Percentiles rank a stretch among this genome's conserved stretches.
Conservation (phyloP, 768 basidiomycete species). For the Pisolithus orientalis region DNA sequence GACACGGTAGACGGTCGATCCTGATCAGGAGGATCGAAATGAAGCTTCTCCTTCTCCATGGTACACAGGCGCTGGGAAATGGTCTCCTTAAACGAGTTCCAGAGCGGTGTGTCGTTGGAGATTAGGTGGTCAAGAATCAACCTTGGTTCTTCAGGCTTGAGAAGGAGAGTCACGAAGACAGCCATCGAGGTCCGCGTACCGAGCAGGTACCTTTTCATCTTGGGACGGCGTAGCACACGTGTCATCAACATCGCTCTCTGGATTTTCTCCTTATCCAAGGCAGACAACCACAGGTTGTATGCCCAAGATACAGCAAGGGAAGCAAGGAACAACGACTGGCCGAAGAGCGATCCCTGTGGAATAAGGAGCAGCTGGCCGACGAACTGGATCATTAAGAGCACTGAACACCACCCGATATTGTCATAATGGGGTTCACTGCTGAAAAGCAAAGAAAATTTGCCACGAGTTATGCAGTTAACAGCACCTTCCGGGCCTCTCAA, state of each 20-base stretch:
- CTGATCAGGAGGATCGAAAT: slow-evolving; percentile 10
- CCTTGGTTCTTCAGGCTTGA: slow-evolving; percentile 14
- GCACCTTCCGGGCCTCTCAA: slow-evolving; percentile 24
- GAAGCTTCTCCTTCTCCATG: slow-evolving; percentile 13
- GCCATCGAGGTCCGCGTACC: slow-evolving; percentile 23
- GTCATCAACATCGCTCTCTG: slow-evolving; percentile 21
- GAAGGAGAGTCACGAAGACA: slow-evolving; percentile 18
- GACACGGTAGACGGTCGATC: neutral
- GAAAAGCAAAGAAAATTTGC: slow-evolving; percentile 25
- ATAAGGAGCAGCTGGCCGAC: slow-evolving; percentile 29
- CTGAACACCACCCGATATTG: slow-evolving; percentile 25
- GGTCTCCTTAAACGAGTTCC: slow-evolving; percentile 20
- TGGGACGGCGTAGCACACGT: slow-evolving; percentile 17
- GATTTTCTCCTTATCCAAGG: slow-evolving; percentile 30
- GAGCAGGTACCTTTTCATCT: slow-evolving; percentile 18
- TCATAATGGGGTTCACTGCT: slow-evolving; percentile 19
- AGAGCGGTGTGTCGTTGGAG: slow-evolving; percentile 25
- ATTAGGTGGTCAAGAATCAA: slow-evolving; percentile 18
- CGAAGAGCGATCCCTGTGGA: slow-evolving; percentile 27
- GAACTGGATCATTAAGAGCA: slow-evolving; percentile 29
- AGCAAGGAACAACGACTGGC: slow-evolving; percentile 30
- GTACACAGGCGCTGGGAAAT: slow-evolving; percentile 11
- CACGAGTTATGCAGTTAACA: slow-evolving; percentile 27
- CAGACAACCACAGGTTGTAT: slow-evolving; percentile 31
- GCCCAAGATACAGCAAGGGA: slow-evolving; percentile 30